Base-by-base conservation (phyloP, 1,284 basidiomycete species). In the Polyporus tsugae region DNA sequence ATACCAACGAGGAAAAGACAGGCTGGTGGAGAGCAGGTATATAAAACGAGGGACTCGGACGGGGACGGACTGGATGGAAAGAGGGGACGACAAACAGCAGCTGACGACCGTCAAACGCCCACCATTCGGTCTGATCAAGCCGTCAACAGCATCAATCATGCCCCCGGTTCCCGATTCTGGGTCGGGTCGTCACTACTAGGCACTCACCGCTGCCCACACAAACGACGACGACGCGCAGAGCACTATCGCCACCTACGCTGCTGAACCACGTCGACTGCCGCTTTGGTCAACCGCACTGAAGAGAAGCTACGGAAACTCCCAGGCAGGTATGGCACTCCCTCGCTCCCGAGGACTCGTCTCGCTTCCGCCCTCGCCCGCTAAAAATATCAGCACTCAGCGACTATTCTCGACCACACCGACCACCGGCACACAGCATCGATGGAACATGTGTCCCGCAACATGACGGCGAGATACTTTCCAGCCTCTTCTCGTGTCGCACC, bases 91-190 rank as follows among this genome's bases (percentile, higher is more conserved):
- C 29, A 7, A 35, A 35, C 25, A 55, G 29, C 63, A 53, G 64
- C 61, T 67, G 65, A 69, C 69, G 36, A 63, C 67, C 64, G 63
- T 67, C 60, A 35, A 60, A 61, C 52, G 58, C 69, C 59, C 70
- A 13, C 63, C 39, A 17, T 42, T 60, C 71, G 71, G 71, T 33
- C 67, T 49, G 19, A 70, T 67, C 65, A 69, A 65, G 42, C 71
- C 69, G 71, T 49, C 59, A 44, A 49, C 46, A 57, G 9, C 64
- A 65, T 70, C 66, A 41, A 25, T 58, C 60, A 49, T n/a, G 62
- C 57, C 36, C 60, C 58, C 38, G 55, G 11, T 49, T 25, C 33
- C 62, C 64, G 52, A 29, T 35, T 25, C 17, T 38, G 35, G n/a
- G 59, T 52, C 38, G 10, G 6, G 15, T 10, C 36, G 39, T 46